Evolutionary conservation across 352 stramenopile genomes (phyloP).

Genomic region (Thraustochytrium sp.): DNA sequence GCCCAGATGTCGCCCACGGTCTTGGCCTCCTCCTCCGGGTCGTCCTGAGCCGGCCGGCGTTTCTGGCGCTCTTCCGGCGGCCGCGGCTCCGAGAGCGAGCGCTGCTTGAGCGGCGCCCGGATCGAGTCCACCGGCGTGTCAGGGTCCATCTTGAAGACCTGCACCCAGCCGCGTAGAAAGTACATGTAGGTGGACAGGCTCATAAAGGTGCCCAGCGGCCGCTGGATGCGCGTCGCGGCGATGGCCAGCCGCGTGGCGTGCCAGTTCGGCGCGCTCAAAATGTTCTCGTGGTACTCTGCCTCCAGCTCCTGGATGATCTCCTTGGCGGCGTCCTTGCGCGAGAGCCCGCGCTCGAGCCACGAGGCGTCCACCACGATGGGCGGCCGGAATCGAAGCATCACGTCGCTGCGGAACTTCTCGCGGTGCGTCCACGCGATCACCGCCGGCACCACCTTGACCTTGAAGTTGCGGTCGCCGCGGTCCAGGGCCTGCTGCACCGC

Average conservation of each 20-base stretch:
- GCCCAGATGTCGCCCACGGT: neutral
- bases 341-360: neutral
- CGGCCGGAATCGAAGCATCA: conserved; percentile 31
- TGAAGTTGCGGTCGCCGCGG: conserved; percentile 18
- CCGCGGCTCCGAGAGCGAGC: neutral
- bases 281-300: conserved; percentile 41
- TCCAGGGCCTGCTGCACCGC: neutral
- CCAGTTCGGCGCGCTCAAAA: conserved; percentile 37
- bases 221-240: conserved; percentile 28
- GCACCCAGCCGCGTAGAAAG: conserved; percentile 37
- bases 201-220: conserved; percentile 42
- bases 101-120: neutral
- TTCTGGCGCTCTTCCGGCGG: neutral
- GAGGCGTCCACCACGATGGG: conserved; percentile 1
- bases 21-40: neutral
- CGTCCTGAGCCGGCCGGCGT: neutral
- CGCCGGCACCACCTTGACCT: conserved; percentile 19
- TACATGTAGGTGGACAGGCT: conserved; percentile 42
- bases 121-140: neutral
- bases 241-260: neutral
- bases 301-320: conserved; percentile 10
- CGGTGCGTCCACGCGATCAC: conserved; percentile 40
- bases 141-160: conserved; percentile 16
- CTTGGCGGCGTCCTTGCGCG: conserved; percentile 9
- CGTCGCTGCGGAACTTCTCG: conserved; percentile 44